These are phyloP conservation scores for Groenewaldozyma salmanticensis DNA, from an alignment of 805 yeast genomes.

Conservation along the genomic window DNA sequence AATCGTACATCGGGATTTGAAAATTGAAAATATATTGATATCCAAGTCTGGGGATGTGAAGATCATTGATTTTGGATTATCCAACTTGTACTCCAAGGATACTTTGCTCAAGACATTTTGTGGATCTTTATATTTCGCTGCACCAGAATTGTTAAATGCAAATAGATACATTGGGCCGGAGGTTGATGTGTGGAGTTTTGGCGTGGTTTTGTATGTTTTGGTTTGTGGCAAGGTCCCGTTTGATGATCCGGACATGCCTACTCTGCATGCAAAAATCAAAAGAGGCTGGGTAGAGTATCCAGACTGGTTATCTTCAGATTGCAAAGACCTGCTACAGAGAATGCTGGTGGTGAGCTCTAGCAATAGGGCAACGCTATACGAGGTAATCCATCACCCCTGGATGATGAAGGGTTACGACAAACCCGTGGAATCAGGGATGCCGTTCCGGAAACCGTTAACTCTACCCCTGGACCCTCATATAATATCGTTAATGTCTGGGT, in stretches of 20 bases:
- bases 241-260: conserved; percentile 89
- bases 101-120: conserved; percentile 83
- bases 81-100: conserved; percentile 69
- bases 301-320: conserved; percentile 64
- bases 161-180: conserved; percentile 93
- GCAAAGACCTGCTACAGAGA: conserved; percentile 66
- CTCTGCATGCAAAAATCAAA: conserved; percentile 87
- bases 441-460: conserved; percentile 65
- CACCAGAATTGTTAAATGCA: conserved; percentile 91
- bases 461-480: conserved; percentile 60
- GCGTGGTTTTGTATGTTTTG: conserved; percentile 87
- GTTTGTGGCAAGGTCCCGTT: conserved; percentile 98
- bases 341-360: conserved; percentile 89
- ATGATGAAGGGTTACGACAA: conserved; percentile 80
- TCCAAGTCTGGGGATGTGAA: conserved; percentile 89
- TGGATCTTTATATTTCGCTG: conserved; percentile 96
- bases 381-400: conserved; percentile 88
- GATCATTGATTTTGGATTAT: conserved; percentile 91
- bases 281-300: conserved; percentile 91
- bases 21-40: conserved; percentile 52
- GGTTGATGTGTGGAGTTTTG: conserved; percentile 97
- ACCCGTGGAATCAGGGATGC: conserved; percentile 60
- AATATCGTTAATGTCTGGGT: conserved; percentile 61
- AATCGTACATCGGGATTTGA: conserved; percentile 88
- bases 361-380: conserved; percentile 68